Percentiles rank a stretch among this genome's conserved stretches.
Conservation (phyloP, 2,329 filamentous ascomycete species). For the Aspergillus pseudoviridinutans region DNA sequence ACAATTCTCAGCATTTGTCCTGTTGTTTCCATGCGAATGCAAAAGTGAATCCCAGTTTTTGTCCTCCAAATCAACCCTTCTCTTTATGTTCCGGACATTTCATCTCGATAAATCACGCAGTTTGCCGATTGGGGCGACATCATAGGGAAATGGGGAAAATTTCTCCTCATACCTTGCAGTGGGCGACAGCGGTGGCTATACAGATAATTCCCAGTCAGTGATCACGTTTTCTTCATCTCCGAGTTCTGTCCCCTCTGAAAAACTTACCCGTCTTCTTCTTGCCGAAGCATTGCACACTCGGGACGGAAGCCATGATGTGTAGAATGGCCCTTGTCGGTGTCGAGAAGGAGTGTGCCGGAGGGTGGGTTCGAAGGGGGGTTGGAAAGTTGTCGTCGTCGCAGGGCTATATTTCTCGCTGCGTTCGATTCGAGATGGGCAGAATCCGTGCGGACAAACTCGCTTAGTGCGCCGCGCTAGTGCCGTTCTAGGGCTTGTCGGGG, state of each 20-base stretch:
- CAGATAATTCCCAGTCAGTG: conserved; percentile 24
- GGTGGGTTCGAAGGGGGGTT: conserved; percentile 12
- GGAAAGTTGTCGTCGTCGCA: conserved; percentile 34
- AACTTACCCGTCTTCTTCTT: conserved; percentile 78
- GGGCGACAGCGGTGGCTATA: conserved; percentile 77
- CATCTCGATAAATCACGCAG: conserved; percentile 1
- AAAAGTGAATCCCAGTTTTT: not conserved
- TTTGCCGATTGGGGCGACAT: conserved; percentile 12
- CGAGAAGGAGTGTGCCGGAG: conserved; percentile 34
- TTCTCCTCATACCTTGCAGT: conserved; percentile 71
- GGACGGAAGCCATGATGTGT: conserved; percentile 68
- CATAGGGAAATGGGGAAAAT: conserved; percentile 10
- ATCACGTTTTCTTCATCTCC: not conserved
- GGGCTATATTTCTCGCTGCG: conserved; percentile 21
- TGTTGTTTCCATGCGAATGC: conserved; percentile 3
- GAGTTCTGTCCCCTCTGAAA: not conserved
- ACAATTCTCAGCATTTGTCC: conserved; percentile 26
- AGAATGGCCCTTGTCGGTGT: conserved; percentile 40
- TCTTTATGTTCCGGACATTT: conserved; percentile 9
- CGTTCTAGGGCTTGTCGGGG: conserved; percentile 27
- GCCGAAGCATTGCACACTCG: conserved; percentile 97
- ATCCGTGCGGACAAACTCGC: conserved; percentile 40
- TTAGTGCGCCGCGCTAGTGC: conserved; percentile 34
- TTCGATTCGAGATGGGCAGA: conserved; percentile 28
- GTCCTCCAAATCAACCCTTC: not conserved